Conservation (phyloP, 495 filamentous ascomycete genomes). For the Pyrenula massariospora region DNA sequence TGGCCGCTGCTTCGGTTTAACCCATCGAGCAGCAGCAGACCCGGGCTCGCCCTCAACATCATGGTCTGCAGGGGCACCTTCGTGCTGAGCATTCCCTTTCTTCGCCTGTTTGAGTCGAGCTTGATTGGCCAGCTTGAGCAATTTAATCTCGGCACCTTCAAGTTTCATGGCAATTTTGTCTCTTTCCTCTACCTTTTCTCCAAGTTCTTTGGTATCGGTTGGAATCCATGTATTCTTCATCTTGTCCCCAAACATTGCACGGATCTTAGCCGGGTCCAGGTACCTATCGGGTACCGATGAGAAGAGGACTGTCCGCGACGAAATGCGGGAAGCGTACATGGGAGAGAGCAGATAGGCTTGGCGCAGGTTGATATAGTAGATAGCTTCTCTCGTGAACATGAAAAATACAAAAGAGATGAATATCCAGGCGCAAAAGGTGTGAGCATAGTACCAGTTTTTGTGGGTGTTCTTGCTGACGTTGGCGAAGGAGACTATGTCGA, state of each 20-base stretch:
- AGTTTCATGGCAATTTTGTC: slow-evolving; percentile 75
- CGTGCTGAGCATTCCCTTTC: slow-evolving; percentile 42
- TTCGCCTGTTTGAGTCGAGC: slow-evolving; percentile 63
- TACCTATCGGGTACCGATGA: slow-evolving; percentile 71
- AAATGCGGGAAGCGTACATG: slow-evolving; percentile 77
- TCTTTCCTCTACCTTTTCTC: slow-evolving; percentile 74
- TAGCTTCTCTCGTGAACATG: slow-evolving; percentile 79
- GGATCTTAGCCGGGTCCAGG: slow-evolving; percentile 59
- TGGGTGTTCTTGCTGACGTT: slow-evolving; percentile 46
- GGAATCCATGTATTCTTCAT: slow-evolving; percentile 84
- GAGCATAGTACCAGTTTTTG: slow-evolving; percentile 64
- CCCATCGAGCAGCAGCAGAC: slow-evolving; percentile 66
- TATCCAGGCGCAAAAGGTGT: slow-evolving; percentile 58
- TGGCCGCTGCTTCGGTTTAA: slow-evolving; percentile 70
- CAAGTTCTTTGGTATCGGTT: slow-evolving; percentile 67
- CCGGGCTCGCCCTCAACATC: slow-evolving; percentile 55
- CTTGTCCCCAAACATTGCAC: slow-evolving; percentile 64
- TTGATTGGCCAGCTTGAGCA: slow-evolving; percentile 74
- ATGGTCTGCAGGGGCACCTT: slow-evolving; percentile 36
- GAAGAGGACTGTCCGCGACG: slow-evolving; percentile 88
- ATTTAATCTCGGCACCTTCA: slow-evolving; percentile 78
- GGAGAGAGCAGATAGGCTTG: slow-evolving; percentile 91
- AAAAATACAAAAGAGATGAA: slow-evolving; percentile 82
- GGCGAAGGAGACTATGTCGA: slow-evolving; percentile 68
- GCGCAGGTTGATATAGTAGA: slow-evolving; percentile 91